Percentiles rank a stretch among this genome's conserved stretches.
Evolutionary conservation across 768 basidiomycete genomes (phyloP).

Genomic region (Lactifluus subvellereus): DNA sequence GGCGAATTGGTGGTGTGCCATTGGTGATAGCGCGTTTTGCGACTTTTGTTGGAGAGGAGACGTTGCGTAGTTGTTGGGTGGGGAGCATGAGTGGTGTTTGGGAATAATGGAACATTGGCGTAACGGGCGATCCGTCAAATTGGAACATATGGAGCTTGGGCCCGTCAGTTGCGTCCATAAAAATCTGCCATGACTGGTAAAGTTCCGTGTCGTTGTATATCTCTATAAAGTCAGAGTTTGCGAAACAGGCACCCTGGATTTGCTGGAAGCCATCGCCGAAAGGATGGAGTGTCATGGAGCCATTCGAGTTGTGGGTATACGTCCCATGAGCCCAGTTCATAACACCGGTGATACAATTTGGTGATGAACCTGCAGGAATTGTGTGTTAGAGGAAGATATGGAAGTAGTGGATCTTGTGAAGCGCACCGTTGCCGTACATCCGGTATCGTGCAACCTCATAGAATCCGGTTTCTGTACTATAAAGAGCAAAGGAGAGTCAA

Average conservation of each 20-base stretch:
- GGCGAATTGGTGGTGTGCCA: background rate
- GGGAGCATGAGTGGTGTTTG: conserved; percentile 83
- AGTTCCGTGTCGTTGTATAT: conserved; percentile 72
- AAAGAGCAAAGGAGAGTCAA: background rate
- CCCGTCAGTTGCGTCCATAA: conserved; percentile 53
- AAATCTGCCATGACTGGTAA: conserved; percentile 64
- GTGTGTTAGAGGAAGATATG: background rate
- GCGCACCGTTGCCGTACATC: conserved; percentile 77
- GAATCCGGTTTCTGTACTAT: conserved; percentile 63
- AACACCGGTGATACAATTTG: conserved; percentile 84
- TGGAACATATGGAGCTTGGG: conserved; percentile 72
- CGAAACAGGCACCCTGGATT: conserved; percentile 89
- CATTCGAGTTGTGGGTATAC: conserved; percentile 62
- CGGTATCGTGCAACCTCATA: conserved; percentile 92
- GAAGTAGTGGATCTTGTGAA: background rate
- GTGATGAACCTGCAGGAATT: conserved; percentile 54
- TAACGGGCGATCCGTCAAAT: conserved; percentile 70
- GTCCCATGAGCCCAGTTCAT: conserved; percentile 89
- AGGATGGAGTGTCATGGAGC: conserved; percentile 70
- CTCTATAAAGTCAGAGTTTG: conserved; percentile 82
- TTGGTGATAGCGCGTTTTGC: background rate
- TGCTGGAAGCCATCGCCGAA: conserved; percentile 90
- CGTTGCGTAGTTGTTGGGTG: conserved; percentile 57
- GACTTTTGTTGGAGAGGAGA: background rate
- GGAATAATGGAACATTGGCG: conserved; percentile 65